These are phyloP conservation scores for Mycosphaerella arachidis DNA, from an alignment of 2,329 filamentous ascomycete species.

Conservation along the genomic window DNA sequence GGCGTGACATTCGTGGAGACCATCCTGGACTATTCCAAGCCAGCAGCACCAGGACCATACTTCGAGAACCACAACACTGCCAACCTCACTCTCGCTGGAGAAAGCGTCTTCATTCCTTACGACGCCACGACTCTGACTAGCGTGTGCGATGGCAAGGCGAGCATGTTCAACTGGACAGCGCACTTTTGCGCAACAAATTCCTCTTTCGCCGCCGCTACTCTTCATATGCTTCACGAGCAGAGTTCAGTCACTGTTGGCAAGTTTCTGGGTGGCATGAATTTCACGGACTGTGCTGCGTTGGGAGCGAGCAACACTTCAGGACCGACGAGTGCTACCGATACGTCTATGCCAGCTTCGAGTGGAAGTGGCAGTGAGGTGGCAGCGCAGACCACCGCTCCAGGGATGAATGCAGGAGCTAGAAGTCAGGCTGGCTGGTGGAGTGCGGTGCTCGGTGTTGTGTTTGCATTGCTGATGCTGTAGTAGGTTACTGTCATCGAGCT, in stretches of 20 bases:
- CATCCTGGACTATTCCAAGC: constrained; percentile 16
- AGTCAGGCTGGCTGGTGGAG: neutral
- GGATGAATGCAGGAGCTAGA: neutral
- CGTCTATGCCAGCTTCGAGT: neutral
- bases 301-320: constrained; percentile 10
- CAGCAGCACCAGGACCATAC: constrained; percentile 16
- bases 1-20: constrained; percentile 21
- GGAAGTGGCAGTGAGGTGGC: neutral
- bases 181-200: constrained; percentile 21
- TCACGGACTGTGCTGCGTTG: constrained; percentile 17
- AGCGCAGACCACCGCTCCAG: neutral
- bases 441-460: neutral
- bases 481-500: neutral
- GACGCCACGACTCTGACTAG: constrained; percentile 11
- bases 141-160: constrained; percentile 19
- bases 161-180: constrained; percentile 16
- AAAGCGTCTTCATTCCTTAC: constrained; percentile 14
- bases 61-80: constrained; percentile 20
- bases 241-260: constrained; percentile 17
- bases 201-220: constrained; percentile 1
- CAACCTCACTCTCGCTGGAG: constrained; percentile 7
- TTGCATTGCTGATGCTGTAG: neutral
- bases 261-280: constrained; percentile 20
- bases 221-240: constrained; percentile 16
- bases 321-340: constrained; percentile 6